Conservation (phyloP, 192 early-diverging fungal genomes). For the Umbelopsis sp. region DNA sequence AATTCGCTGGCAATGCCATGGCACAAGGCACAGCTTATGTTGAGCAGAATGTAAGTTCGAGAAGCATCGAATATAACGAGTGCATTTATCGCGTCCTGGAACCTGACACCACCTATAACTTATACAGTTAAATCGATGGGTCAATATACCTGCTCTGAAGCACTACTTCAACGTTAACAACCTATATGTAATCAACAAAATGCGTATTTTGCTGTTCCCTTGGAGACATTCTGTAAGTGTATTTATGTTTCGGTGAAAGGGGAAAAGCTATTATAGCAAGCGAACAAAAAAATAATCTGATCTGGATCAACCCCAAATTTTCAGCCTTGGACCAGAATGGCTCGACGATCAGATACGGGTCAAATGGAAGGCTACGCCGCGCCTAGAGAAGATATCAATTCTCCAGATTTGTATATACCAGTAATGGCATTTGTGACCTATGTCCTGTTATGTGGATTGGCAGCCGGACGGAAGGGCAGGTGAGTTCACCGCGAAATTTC, state of each 20-base stretch:
- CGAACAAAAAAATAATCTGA: background rate
- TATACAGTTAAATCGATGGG: slow-evolving; percentile 73
- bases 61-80: background rate
- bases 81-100: background rate
- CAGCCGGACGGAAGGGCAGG: slow-evolving; percentile 56
- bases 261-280: background rate
- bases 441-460: slow-evolving; percentile 75
- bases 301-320: background rate
- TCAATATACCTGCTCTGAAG: slow-evolving; percentile 84
- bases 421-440: slow-evolving; percentile 94
- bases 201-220: slow-evolving; percentile 85
- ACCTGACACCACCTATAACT: background rate
- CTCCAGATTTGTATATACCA: slow-evolving; percentile 97
- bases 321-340: slow-evolving; percentile 79
- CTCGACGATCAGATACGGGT: slow-evolving; percentile 76
- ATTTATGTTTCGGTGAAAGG: background rate
- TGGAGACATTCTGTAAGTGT: slow-evolving; percentile 77
- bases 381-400: slow-evolving; percentile 91
- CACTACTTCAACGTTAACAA: slow-evolving; percentile 97
- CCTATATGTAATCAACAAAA: slow-evolving; percentile 89
- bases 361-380: slow-evolving; percentile 77
- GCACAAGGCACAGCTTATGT: slow-evolving; percentile 83
- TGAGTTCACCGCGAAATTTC: slow-evolving; percentile 36
- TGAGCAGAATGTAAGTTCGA: slow-evolving; percentile 80
- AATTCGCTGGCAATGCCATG: slow-evolving; percentile 86